Base-by-base conservation (phyloP, 768 basidiomycete genomes). In the Glaciozyma antarctica region DNA sequence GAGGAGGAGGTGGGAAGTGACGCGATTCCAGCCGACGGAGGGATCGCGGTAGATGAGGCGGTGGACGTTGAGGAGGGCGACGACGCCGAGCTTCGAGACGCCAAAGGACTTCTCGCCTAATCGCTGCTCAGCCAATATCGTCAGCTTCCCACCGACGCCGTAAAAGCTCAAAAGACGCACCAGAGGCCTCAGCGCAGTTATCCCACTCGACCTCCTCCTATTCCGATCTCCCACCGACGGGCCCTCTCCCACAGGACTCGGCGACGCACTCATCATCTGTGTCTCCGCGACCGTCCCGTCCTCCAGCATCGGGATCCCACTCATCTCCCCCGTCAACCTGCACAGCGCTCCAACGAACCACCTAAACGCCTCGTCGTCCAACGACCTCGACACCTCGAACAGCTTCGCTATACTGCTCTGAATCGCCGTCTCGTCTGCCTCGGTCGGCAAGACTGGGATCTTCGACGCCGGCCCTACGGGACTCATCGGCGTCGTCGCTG, bases 271-370 rank as follows among this genome's bases (percentile, higher is more conserved):
- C 5, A 30, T 38, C 4, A 38, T 16, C 43, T 21, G 57, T 49
- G 12, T 60, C 51, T 9, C 28, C 7, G 21, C 52, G 3, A 60
- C 60, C 0, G 62, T 48, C 26, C 64, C 73, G 22, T 67, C 71
- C 28, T 69, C 65, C 16, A 54, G 47, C 67, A 66, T 68, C 58
- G 90, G 86, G 85, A 95, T 86, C 45, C 87, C 86, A 24, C 97
- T 84, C 92, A 98, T 97, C 76, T 92, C 91, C 15, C 84, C 81
- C 73, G 90, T 94, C 30, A 98, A 78, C 72, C 83, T 85, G 75
- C 90, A 93, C 58, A 97, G 76, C 3, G 93, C 88, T n/a, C 67
- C 73, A 41, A 85, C 78, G 67, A 98, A 98, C 68, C 85, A 81
- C 55, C 80, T 81, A 77, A 93, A 97, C 5, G 91, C 88, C 0